Base-by-base conservation (phyloP, 2,329 filamentous ascomycete species). In the Nannizzia gypsea region DNA sequence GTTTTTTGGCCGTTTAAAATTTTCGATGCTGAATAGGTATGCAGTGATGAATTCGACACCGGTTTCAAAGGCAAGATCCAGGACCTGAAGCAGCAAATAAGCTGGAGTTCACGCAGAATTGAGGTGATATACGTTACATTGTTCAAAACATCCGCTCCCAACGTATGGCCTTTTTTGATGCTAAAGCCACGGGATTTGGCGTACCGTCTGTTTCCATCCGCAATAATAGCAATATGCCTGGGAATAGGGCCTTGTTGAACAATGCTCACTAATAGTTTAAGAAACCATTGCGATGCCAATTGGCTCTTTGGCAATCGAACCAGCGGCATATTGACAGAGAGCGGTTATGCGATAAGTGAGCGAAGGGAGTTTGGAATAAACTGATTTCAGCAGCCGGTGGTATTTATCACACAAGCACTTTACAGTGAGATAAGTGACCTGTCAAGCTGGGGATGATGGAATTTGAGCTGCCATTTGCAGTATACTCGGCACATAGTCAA, bases 11-110 rank as follows among this genome's bases (percentile, higher is more conserved):
- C 63, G 48, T 11, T 65, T 22, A 44, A 65, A 64, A 34, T 62
- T 65, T 15, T 62, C 63, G 13, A 62, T 59, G 34, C 63, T 64
- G 54, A 65, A 65, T 9, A 61, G 40, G 38, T 65, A 62, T 9
- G 59, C 34, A 3, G 63, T 64, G 15, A 64, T 13, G 11, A 34
- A 28, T 13, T 62, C 20, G 38, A 62, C 17, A 15, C 54, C 61
- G 9, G 15, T 22, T 4, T 15, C 24, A 15, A 15, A n/a, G 17
- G 6, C 5, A 20, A 17, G 3, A 1, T 31, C 13, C n/a, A 55
- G 5, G 1, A 55, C 6, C 50, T 55, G 34, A 55, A 13, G 20
- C 4, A 34, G 9, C 4, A 13, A n/a, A 20, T 55, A 22, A 31
- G 6, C 2, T 6, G 2, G 8, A 1, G 13, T 24, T 17, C 26